A percentile compares a stretch with the other conserved stretches of the same genome.
Evolutionary conservation across 1,284 basidiomycete species (phyloP).

Genomic region (Stygiomarasmius scandens): DNA sequence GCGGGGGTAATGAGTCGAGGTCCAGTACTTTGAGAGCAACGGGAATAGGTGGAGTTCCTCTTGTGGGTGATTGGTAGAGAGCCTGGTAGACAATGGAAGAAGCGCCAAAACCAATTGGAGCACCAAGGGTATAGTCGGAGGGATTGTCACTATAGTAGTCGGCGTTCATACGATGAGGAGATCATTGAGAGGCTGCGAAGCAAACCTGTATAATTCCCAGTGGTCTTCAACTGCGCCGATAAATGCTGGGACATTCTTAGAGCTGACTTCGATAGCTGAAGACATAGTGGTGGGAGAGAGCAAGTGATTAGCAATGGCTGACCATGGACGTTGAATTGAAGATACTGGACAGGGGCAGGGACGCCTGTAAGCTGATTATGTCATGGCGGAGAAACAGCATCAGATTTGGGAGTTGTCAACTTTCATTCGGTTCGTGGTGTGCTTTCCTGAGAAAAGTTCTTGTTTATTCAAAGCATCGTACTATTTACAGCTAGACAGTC

Average conservation of each 20-base stretch:
- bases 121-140: slow-evolving; percentile 72
- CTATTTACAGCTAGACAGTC: too few relatives aligned
- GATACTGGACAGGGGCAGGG: too few relatives aligned
- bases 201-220: slow-evolving; percentile 80
- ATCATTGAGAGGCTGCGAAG: slow-evolving; percentile 10
- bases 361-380: too few relatives aligned
- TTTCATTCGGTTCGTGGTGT: too few relatives aligned
- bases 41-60: slow-evolving; percentile 43
- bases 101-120: slow-evolving; percentile 83
- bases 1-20: slow-evolving; percentile 74
- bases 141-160: slow-evolving; percentile 56
- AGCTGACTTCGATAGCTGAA: not conserved
- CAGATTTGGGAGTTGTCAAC: too few relatives aligned
- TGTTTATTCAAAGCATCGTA: too few relatives aligned
- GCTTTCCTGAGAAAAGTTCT: too few relatives aligned
- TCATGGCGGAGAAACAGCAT: too few relatives aligned
- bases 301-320: not conserved
- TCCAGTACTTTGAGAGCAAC: slow-evolving; percentile 90
- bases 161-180: slow-evolving; percentile 6
- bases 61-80: slow-evolving; percentile 52
- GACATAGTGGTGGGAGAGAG: slow-evolving; percentile 2
- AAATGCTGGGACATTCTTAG: slow-evolving; percentile 35
- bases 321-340: too few relatives aligned
- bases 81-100: slow-evolving; percentile 87
- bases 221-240: slow-evolving; percentile 83